Conservation (phyloP, 1,284 basidiomycete genomes). For the Veloporphyrellus conicus region DNA sequence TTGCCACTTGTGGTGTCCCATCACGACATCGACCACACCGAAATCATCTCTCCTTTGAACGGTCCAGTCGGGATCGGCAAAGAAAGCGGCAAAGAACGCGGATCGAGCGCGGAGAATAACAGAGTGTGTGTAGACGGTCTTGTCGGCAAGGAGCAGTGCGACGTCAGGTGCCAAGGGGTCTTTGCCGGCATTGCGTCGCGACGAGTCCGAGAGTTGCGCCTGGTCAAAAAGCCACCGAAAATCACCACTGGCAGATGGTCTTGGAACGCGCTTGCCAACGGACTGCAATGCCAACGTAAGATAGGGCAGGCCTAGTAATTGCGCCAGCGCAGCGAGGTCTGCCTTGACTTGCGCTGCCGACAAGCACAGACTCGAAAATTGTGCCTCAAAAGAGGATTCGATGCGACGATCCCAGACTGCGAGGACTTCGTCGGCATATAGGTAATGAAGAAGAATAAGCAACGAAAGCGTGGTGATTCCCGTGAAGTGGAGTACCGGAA, state of each 20-base stretch:
- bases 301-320: conserved; percentile 50
- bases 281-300: conserved; percentile 54
- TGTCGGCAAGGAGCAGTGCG: conserved; percentile 70
- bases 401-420: conserved; percentile 85
- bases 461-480: conserved; percentile 64
- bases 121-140: conserved; percentile 69
- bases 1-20: conserved; percentile 74
- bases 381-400: conserved; percentile 42
- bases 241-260: conserved; percentile 46
- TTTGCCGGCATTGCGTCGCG: conserved; percentile 6
- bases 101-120: conserved; percentile 77
- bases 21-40: conserved; percentile 59
- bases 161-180: conserved; percentile 59
- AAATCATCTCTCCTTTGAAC: conserved; percentile 52
- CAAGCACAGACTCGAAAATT: conserved; percentile 41
- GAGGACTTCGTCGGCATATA: conserved; percentile 84
- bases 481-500: conserved; percentile 37
- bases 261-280: conserved; percentile 47
- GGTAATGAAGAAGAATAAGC: conserved; percentile 77
- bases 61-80: conserved; percentile 83
- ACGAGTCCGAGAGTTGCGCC: conserved; percentile 23
- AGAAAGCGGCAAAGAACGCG: conserved; percentile 83
- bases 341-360: conserved; percentile 51
- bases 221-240: conserved; percentile 45
- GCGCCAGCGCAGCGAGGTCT: conserved; percentile 57